Evolutionary conservation across 1,284 basidiomycete species (phyloP).

Genomic region (Somion occarium): DNA sequence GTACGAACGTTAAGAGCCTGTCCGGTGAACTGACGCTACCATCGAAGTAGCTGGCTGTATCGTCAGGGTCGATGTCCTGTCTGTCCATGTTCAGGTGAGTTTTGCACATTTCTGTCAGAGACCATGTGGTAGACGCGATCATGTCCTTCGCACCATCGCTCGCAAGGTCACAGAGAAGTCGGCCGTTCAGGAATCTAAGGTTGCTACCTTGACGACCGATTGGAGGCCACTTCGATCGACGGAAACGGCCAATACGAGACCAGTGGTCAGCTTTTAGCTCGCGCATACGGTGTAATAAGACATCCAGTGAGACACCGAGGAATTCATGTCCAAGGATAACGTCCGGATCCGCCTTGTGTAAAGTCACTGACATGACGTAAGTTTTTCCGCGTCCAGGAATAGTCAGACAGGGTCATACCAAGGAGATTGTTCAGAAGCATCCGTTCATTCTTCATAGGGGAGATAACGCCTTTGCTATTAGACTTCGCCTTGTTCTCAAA

Average conservation of each 20-base stretch:
- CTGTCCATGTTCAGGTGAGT: conserved; percentile 84
- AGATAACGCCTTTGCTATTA: conserved; percentile 68
- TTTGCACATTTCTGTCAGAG: conserved; percentile 93
- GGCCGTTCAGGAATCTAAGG: conserved; percentile 78
- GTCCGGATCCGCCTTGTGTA: conserved; percentile 90
- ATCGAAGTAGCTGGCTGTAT: conserved; percentile 91
- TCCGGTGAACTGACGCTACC: conserved; percentile 76
- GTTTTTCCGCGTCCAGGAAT: neutral
- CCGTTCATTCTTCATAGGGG: conserved; percentile 79
- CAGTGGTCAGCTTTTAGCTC: conserved; percentile 90
- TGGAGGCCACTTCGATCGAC: conserved; percentile 77
- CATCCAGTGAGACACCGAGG: conserved; percentile 87
- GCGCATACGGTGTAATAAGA: conserved; percentile 88
- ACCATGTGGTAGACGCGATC: conserved; percentile 97
- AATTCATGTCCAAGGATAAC: conserved; percentile 96
- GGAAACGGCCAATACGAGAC: conserved; percentile 92
- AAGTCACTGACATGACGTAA: conserved; percentile 47
- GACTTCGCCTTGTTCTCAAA: conserved; percentile 71
- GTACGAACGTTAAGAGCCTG: conserved; percentile 81
- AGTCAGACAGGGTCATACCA: conserved; percentile 32
- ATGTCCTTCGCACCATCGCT: conserved; percentile 96
- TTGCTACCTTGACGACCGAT: conserved; percentile 86
- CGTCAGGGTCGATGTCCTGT: conserved; percentile 95
- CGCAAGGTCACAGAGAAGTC: conserved; percentile 89
- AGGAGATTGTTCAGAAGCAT: conserved; percentile 83